Evolutionary conservation across 805 yeast species (phyloP).

Genomic region (Naumovozyma dairenensis): DNA sequence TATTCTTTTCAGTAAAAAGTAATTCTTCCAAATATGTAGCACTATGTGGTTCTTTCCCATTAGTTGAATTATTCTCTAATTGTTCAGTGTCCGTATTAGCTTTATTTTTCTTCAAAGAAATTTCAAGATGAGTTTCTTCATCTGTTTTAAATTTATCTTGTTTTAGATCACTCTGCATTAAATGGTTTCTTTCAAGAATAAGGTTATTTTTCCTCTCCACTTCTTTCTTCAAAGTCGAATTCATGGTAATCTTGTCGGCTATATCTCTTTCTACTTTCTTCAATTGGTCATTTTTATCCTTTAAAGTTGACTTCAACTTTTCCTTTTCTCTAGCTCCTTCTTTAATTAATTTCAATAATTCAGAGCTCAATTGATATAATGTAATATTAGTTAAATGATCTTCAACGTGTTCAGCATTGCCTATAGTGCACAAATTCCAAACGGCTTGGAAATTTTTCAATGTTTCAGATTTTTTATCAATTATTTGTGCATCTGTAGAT

Average conservation of each 20-base stretch:
- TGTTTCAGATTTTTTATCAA: conserved; percentile 4
- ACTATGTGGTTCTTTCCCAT: too few relatives aligned
- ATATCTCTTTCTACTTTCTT: not conserved
- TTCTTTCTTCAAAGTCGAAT: not conserved
- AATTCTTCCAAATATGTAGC: too few relatives aligned
- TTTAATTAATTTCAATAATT: not conserved
- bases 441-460: conserved; percentile 4
- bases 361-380: conserved; percentile 3
- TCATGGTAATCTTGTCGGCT: not conserved
- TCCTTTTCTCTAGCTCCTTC: not conserved
- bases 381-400: not conserved
- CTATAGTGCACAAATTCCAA: conserved; percentile 1
- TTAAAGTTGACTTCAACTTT: not conserved
- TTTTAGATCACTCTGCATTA: too few relatives aligned
- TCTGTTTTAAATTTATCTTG: too few relatives aligned
- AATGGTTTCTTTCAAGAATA: not conserved
- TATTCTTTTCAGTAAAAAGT: too few relatives aligned
- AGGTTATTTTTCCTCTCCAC: not conserved
- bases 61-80: too few relatives aligned
- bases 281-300: not conserved
- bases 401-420: not conserved
- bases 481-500: conserved; percentile 2
- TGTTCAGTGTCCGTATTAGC: not conserved
- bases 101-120: not conserved
- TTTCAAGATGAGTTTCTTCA: too few relatives aligned